These are phyloP conservation scores for Lasiodiplodia citricola DNA, from an alignment of 2,329 filamentous ascomycete species.

Conservation along the genomic window DNA sequence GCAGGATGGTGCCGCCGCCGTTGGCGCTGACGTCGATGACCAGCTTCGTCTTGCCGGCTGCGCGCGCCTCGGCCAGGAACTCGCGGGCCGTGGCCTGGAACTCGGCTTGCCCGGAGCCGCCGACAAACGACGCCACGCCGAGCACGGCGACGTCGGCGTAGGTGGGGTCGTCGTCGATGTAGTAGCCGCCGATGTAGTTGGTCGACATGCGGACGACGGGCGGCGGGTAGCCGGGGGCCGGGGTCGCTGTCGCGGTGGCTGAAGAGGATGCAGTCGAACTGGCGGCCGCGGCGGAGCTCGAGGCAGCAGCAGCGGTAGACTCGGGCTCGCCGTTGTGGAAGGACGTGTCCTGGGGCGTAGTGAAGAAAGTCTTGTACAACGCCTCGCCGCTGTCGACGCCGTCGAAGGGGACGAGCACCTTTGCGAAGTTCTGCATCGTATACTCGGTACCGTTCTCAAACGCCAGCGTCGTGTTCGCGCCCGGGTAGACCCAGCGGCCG, in stretches of 20 bases:
- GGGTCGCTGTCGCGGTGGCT: conserved; percentile 27
- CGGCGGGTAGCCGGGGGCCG: conserved; percentile 50
- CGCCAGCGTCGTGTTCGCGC: conserved; percentile 48
- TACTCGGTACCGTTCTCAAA: conserved; percentile 52
- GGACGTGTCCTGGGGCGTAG: conserved; percentile 32
- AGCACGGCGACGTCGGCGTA: conserved; percentile 54
- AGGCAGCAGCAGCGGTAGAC: not conserved
- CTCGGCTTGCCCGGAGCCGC: conserved; percentile 29
- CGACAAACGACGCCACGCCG: conserved; percentile 49
- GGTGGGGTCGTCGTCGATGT: conserved; percentile 45
- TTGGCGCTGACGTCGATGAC: conserved; percentile 66
- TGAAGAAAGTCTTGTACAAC: conserved; percentile 46
- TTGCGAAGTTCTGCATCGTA: conserved; percentile 51
- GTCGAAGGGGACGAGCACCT: conserved; percentile 45
- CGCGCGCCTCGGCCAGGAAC: conserved; percentile 49
- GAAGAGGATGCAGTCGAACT: conserved; percentile 31
- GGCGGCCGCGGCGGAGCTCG: not conserved
- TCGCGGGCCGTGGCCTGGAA: conserved; percentile 50
- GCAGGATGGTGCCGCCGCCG: conserved; percentile 63
- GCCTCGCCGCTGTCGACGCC: conserved; percentile 48
- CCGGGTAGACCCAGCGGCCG: conserved; percentile 51
- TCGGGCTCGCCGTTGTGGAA: conserved; percentile 13
- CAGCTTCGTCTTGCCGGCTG: conserved; percentile 62
- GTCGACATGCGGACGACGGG: conserved; percentile 45
- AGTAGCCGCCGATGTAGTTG: conserved; percentile 54